These are phyloP conservation scores for Phyllosticta citribraziliensis DNA, from an alignment of 2,329 filamentous ascomycete genomes.

Conservation along the genomic window DNA sequence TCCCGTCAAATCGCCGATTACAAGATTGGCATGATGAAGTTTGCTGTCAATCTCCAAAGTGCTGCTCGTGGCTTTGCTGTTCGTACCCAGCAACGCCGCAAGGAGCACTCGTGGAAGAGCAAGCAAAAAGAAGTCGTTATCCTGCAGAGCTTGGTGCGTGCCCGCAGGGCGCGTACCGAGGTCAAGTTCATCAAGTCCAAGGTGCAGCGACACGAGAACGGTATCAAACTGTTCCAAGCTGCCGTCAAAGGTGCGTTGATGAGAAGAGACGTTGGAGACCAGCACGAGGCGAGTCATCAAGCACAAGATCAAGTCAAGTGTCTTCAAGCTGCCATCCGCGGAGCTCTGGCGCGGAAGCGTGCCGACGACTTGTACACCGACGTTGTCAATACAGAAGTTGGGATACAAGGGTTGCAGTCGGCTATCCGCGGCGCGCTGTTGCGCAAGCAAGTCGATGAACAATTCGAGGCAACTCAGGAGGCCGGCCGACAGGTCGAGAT, in stretches of 20 bases:
- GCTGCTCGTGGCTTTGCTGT: slow-evolving; percentile 66
- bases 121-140: slow-evolving; percentile 63
- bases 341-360: slow-evolving; percentile 53
- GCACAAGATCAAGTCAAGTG: slow-evolving; percentile 49
- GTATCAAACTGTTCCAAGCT: slow-evolving; percentile 45
- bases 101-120: slow-evolving; percentile 58
- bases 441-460: slow-evolving; percentile 34
- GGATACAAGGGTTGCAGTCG: slow-evolving; percentile 37
- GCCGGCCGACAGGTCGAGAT: slow-evolving; percentile 16
- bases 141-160: slow-evolving; percentile 73
- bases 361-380: slow-evolving; percentile 33
- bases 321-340: slow-evolving; percentile 50
- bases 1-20: slow-evolving; percentile 75
- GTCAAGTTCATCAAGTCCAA: slow-evolving; percentile 38
- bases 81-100: slow-evolving; percentile 51
- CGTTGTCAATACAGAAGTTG: slow-evolving; percentile 39
- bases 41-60: slow-evolving; percentile 73
- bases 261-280: slow-evolving; percentile 33
- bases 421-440: slow-evolving; percentile 57
- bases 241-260: slow-evolving; percentile 42
- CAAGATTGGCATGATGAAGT: slow-evolving; percentile 69
- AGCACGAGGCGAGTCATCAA: slow-evolving; percentile 53
- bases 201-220: slow-evolving; percentile 36
- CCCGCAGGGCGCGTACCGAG: slow-evolving; percentile 43
- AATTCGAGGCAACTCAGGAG: slow-evolving; percentile 14